phyloP scores from a whole-genome alignment of 306 rosid genomes.

The Malus sylvestris region DNA sequence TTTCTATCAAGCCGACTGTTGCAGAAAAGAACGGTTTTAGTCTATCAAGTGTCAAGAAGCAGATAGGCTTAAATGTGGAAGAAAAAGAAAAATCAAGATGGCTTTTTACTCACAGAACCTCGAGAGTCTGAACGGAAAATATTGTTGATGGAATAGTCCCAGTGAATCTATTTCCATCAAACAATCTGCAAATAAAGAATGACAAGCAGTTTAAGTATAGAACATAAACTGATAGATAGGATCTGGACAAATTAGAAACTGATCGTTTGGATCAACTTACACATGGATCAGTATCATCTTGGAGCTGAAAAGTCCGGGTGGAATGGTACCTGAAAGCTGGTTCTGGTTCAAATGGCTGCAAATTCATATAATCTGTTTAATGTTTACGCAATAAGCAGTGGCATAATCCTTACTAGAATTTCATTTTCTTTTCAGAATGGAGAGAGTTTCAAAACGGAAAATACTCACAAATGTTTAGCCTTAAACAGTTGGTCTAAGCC shows the following conservation, averaged over 20 bases:
- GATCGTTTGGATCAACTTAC: conserved; percentile 39
- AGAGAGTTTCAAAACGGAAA: not conserved
- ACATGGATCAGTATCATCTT: conserved; percentile 72
- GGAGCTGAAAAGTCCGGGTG: conserved; percentile 59
- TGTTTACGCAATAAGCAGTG: not conserved
- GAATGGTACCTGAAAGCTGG: conserved; percentile 72
- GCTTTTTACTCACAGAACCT: conserved; percentile 82
- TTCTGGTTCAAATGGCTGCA: conserved; percentile 97
- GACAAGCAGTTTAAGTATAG: not conserved
- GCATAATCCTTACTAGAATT: not conserved
- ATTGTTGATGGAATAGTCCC: conserved; percentile 67
- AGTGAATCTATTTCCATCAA: conserved; percentile 60
- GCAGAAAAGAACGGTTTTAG: conserved; percentile 16
- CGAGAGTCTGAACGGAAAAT: conserved; percentile 69
- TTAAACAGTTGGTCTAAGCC: conserved; percentile 78
- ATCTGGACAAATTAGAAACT: not conserved
- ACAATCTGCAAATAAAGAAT: conserved; percentile 44
- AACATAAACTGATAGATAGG: not conserved
- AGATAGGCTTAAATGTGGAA: not conserved
- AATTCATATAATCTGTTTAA: conserved; percentile 3
- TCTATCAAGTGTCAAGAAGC: conserved; percentile 1
- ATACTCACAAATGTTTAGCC: conserved; percentile 83
- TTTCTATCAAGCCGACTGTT: conserved; percentile 95
- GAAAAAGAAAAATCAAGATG: conserved; percentile 11
- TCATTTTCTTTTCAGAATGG: not conserved